These are phyloP conservation scores for Lasiosphaeriaceae sp. DNA, from an alignment of 495 filamentous ascomycete genomes.

Conservation along the genomic window DNA sequence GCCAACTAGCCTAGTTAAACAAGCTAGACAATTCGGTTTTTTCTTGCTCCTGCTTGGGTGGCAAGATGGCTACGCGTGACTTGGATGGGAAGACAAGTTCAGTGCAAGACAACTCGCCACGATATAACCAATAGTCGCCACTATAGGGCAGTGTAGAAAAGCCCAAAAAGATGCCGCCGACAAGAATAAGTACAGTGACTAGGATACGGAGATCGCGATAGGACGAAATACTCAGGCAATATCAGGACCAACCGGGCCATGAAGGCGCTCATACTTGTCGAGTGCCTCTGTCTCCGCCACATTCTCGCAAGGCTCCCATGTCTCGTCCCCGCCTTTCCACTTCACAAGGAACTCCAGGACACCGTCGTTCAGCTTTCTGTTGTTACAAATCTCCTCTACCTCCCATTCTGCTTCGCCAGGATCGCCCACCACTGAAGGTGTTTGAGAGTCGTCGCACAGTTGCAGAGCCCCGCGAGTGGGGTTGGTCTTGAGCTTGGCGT, in stretches of 20 bases:
- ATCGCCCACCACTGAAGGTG: conserved; percentile 5
- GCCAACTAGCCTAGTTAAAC: no score
- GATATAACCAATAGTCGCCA: no score
- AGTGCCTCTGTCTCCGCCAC: conserved; percentile 12
- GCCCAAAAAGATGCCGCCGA: no score
- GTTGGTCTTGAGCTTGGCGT: conserved; percentile 7
- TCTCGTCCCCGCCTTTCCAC: conserved; percentile 18
- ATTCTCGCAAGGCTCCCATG: conserved; percentile 13
- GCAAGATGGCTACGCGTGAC: no score
- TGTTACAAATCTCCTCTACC: conserved; percentile 5
- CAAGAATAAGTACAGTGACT: no score
- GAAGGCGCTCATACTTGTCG: conserved; percentile 15
- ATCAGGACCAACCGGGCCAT: conserved; percentile 9
- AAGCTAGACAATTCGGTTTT: no score
- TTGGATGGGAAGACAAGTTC: no score
- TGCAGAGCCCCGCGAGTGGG: conserved; percentile 4
- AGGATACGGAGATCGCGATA: no score
- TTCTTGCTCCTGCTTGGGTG: no score
- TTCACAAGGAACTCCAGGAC: conserved; percentile 6
- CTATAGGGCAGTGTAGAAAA: no score
- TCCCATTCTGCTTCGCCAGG: conserved; percentile 6
- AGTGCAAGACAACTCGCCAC: no score
- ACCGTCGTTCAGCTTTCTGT: conserved; percentile 7
- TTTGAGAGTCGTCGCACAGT: neutral
- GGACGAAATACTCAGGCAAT: conserved; percentile 5